These are phyloP conservation scores for Nasturtium officinale DNA, from an alignment of 345 rosid genomes.

Conservation along the genomic window DNA sequence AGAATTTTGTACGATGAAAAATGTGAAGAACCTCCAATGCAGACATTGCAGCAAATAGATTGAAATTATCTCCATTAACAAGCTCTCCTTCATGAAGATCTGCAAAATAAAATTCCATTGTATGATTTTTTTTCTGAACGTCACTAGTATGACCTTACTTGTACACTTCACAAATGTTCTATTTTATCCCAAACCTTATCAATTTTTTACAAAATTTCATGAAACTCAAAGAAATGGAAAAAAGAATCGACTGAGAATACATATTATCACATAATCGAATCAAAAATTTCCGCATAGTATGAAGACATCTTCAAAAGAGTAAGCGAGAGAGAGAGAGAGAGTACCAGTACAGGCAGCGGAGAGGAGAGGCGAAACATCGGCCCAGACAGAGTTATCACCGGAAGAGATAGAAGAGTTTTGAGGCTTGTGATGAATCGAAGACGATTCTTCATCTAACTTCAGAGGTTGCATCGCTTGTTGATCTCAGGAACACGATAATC, in stretches of 20 bases:
- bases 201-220: neutral
- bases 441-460: conserved; percentile 20
- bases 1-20: neutral
- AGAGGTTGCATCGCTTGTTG: conserved; percentile 31
- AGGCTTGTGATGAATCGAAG: conserved; percentile 43
- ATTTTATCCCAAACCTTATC: neutral
- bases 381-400: conserved; percentile 71
- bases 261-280: neutral
- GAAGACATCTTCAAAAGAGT: neutral
- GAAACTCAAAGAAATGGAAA: neutral
- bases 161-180: neutral
- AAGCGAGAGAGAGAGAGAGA: conserved; percentile 2
- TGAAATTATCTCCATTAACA: conserved; percentile 83
- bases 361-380: conserved; percentile 75
- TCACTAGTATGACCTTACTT: neutral
- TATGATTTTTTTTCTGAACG: neutral
- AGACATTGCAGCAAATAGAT: conserved; percentile 98
- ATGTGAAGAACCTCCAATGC: conserved; percentile 80
- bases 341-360: conserved; percentile 69
- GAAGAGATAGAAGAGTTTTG: conserved; percentile 54
- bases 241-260: neutral
- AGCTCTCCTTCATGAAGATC: conserved; percentile 86
- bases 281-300: neutral
- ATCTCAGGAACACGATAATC: conserved; percentile 3
- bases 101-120: conserved; percentile 15